Base-by-base conservation (phyloP, 768 basidiomycete genomes). In the Heimioporus sp. region DNA sequence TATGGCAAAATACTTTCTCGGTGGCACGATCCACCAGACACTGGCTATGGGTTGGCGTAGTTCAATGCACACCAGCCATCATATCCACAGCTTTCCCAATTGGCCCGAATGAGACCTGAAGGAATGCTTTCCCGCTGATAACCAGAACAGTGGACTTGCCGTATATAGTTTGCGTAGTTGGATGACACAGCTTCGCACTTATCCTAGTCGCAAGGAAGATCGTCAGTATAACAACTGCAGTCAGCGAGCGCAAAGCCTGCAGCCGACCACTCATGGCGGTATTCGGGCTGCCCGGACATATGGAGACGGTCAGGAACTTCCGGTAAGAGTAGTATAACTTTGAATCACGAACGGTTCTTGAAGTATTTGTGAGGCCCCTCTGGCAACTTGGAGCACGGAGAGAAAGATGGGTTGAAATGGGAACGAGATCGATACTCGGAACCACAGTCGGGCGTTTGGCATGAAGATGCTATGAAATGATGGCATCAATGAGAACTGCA, bases 21-120 rank as follows among this genome's bases (percentile, higher is more conserved):
- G 15, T 46, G 44, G 17, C 54, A 56, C 0, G 21, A 8, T 40
- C 41, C 39, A 30, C 52, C 54, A 4, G 51, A 43, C 12, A 62
- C 46, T 4, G 54, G 47, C 13, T 53, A 57, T 15, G 61, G 61
- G 19, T 62, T 10, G 31, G 34, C 58, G 19, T 62, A 58, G 35
- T 62, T 61, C 35, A 62, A 36, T 24, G 51, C 46, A 38, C 60
- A 62, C 9, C 60, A 51, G 10, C 43, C 43, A 2, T 46, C 42
- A 7, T 51, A 49, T 15, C 60, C 56, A 11, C 60, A 62, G 5
- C 51, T 48, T 37, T 58, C 60, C 53, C 56, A 62, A 52, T 62
- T 62, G 9, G 54, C 7, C 60, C 60, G 62, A 19, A 62, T 57
- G 5, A 62, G 54, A 10, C 57, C 61, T 1, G 56, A 34, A 9